Percentiles rank a stretch among this genome's conserved stretches.
phyloP scores from a whole-genome alignment of 2,329 filamentous ascomycete genomes.

The Penicillium sumatraense region DNA sequence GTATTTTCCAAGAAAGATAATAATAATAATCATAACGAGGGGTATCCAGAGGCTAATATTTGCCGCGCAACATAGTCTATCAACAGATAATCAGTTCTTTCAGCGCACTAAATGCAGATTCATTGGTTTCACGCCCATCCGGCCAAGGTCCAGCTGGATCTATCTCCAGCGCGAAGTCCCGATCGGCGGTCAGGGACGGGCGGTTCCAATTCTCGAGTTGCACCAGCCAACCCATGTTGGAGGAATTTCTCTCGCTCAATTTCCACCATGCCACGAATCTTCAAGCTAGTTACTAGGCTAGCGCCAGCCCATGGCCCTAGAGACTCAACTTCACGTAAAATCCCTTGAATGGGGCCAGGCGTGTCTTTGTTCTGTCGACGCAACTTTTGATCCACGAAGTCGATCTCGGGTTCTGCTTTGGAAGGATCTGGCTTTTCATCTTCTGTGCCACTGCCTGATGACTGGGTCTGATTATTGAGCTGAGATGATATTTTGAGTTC shows the following conservation, averaged over 20 bases:
- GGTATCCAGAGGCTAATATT: slow-evolving; percentile 26
- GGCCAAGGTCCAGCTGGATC: slow-evolving; percentile 55
- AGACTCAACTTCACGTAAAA: slow-evolving; percentile 61
- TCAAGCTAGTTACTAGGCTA: slow-evolving; percentile 63
- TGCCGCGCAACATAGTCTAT: slow-evolving; percentile 2
- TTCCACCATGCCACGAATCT: slow-evolving; percentile 65
- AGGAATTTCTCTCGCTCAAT: slow-evolving; percentile 68
- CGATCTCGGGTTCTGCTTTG: slow-evolving; percentile 48
- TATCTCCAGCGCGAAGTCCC: slow-evolving; percentile 45
- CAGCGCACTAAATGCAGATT: background rate
- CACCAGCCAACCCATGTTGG: slow-evolving; percentile 52
- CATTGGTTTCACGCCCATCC: slow-evolving; percentile 45
- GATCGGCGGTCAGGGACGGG: slow-evolving; percentile 45
- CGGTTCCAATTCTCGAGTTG: slow-evolving; percentile 48
- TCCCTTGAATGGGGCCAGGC: slow-evolving; percentile 40
- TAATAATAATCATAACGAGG: slow-evolving; percentile 11
- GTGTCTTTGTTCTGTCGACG: slow-evolving; percentile 41
- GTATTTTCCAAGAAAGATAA: background rate
- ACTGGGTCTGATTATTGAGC: slow-evolving; percentile 9
- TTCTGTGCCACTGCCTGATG: background rate
- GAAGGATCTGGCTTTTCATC: slow-evolving; percentile 20
- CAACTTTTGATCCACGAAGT: slow-evolving; percentile 49
- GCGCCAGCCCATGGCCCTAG: slow-evolving; percentile 69
- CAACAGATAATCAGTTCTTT: background rate
- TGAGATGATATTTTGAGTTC: slow-evolving; percentile 31